These are phyloP conservation scores for Conringia planisiliqua DNA, from an alignment of 345 rosid genomes.

Conservation along the genomic window DNA sequence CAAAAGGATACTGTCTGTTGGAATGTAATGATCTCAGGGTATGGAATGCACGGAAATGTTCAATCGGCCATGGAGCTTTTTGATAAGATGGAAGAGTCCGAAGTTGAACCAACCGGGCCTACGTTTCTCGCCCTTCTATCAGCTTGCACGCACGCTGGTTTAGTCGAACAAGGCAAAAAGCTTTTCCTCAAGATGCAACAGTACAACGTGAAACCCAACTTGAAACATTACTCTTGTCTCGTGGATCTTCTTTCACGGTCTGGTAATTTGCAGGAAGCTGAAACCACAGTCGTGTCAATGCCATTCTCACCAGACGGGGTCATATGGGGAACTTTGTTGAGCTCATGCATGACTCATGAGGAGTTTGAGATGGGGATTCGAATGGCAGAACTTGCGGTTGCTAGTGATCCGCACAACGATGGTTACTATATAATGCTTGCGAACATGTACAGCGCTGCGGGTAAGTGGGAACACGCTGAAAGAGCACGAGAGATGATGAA, in stretches of 20 bases:
- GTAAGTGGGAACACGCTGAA: constrained; percentile 60
- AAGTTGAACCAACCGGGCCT: constrained; percentile 48
- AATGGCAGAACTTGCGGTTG: constrained; percentile 54
- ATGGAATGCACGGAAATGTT: constrained; percentile 61
- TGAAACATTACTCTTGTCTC: constrained; percentile 71
- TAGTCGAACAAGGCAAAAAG: constrained; percentile 56
- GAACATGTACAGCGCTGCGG: constrained; percentile 60
- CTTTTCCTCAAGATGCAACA: constrained; percentile 45
- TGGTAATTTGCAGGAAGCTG: constrained; percentile 60
- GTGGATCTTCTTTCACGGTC: constrained; percentile 70
- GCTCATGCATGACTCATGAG: constrained; percentile 50
- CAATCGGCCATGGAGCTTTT: constrained; percentile 48
- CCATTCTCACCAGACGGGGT: constrained; percentile 59
- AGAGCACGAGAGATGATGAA: constrained; percentile 51
- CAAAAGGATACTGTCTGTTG: constrained; percentile 55
- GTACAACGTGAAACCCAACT: constrained; percentile 44
- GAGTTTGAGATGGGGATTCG: constrained; percentile 55
- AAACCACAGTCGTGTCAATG: constrained; percentile 54
- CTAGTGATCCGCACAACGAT: constrained; percentile 53
- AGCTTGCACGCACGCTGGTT: constrained; percentile 61
- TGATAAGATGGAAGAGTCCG: constrained; percentile 52
- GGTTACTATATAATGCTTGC: constrained; percentile 59
- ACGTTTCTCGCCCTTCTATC: constrained; percentile 68
- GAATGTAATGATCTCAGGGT: constrained; percentile 72
- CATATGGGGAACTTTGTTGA: constrained; percentile 64